Conservation (phyloP, 1,284 basidiomycete genomes). For the Ceratobasidium sp. region DNA sequence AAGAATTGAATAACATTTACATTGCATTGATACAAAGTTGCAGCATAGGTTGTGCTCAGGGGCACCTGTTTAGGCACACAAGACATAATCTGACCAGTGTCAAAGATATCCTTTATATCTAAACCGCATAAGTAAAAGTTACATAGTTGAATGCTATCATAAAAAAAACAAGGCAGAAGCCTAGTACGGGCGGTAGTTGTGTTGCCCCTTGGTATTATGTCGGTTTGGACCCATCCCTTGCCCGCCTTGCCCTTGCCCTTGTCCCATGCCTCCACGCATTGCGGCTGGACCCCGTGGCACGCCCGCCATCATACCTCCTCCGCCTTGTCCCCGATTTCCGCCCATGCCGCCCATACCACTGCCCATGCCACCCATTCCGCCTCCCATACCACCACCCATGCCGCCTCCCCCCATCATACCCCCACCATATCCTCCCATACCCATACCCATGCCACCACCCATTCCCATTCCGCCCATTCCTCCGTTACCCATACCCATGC, state of each 20-base stretch:
- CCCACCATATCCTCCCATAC: constrained; percentile 57
- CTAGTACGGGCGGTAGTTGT: constrained; percentile 80
- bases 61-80: neutral
- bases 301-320: constrained; percentile 44
- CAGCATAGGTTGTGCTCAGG: too few relatives aligned
- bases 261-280: constrained; percentile 58
- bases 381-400: constrained; percentile 56
- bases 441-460: constrained; percentile 67
- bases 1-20: neutral
- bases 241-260: constrained; percentile 51
- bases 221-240: constrained; percentile 60
- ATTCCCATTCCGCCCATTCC: constrained; percentile 63
- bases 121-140: constrained; percentile 14
- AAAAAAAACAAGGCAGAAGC: neutral
- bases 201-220: constrained; percentile 76
- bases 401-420: constrained; percentile 62
- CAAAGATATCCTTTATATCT: neutral
- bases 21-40: too few relatives aligned
- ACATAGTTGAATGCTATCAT: constrained; percentile 20
- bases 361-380: constrained; percentile 49
- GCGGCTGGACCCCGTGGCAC: constrained; percentile 60
- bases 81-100: neutral
- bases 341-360: constrained; percentile 51
- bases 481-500: constrained; percentile 58
- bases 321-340: constrained; percentile 51